Base-by-base conservation (phyloP, 305 asterid species). In the Fraxinus xanthoxyloides region DNA sequence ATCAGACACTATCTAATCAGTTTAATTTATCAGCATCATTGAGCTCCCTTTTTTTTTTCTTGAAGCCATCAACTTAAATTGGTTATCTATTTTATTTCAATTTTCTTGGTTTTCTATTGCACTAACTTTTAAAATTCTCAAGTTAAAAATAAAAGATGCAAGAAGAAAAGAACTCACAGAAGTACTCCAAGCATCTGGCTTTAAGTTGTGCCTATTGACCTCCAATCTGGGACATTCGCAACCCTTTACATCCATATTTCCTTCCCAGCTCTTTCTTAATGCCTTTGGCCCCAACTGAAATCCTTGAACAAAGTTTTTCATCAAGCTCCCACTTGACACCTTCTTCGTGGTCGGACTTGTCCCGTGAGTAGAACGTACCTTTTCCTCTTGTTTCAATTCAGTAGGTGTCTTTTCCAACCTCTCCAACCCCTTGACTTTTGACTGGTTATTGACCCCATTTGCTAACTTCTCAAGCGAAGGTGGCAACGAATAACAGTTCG, bases 251-350 rank as follows among this genome's bases (percentile, higher is more conserved):
- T 93, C 97, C 88, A 92, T 88, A 86, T 90, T 91, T 85, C 98
- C 98, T 89, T 96, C 98, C 99, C 99, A 96, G 88, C 98, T 96
- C 91, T 90, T 96, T 74, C 98, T 93, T 90, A 96, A 87, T 34
- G 97, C 91, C 87, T 93, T 96, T 13, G 98, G 95, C 34, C 98
- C 98, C 83, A 92, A 78, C n/a, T 93, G 97, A 77, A 96, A 84
- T 61, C 93, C 97, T 28, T 87, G 93, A 84, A 90, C 92, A 84
- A 89, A 84, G 90, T 90, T 93, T 90, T 90, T 94, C 88, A 90
- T 85, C 79, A 87, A 83, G 85, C 84, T 89, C 85, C 92, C 91
- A 31, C 85, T 75, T 4, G 87, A 54, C 30, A 87, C 77, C 87
- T 85, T 92, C 87, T 90, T 95, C 15, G 84, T 85, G 40, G 81